phyloP scores from a whole-genome alignment of 176 grass and related monocot genomes.

The Musa schizocarpa region DNA sequence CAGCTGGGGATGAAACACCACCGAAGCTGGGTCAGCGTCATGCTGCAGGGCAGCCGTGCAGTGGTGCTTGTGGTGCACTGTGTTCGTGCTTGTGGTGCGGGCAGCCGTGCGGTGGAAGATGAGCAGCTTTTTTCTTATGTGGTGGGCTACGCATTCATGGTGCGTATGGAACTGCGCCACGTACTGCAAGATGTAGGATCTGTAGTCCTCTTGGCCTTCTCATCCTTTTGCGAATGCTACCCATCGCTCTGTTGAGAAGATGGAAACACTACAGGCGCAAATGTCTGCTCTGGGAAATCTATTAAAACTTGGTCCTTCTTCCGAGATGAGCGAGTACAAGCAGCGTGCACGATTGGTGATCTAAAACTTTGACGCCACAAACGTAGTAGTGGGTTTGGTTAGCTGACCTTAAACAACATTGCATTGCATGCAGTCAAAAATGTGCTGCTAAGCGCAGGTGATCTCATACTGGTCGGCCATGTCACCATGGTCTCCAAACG shows the following conservation, averaged over 20 bases:
- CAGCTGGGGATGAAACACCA: conserved; percentile 13
- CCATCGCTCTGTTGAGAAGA: too few species aligned
- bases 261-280: too few species aligned
- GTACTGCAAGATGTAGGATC: too few species aligned
- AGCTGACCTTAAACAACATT: neutral
- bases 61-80: neutral
- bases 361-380: neutral
- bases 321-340: neutral
- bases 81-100: neutral
- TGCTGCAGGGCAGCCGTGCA: neutral
- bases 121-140: too few species aligned
- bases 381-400: neutral
- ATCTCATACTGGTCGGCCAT: neutral
- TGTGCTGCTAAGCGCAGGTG: neutral
- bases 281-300: too few species aligned
- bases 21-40: neutral
- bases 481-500: neutral
- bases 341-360: conserved; percentile 1
- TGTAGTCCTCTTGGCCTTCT: too few species aligned
- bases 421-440: neutral
- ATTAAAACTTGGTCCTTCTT: neutral
- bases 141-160: too few species aligned
- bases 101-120: too few species aligned
- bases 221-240: too few species aligned
- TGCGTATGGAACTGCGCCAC: too few species aligned